Percentiles rank a stretch among this genome's conserved stretches.
Evolutionary conservation across 352 stramenopile genomes (phyloP).

Genomic region (Pythium pectinolyticum): DNA sequence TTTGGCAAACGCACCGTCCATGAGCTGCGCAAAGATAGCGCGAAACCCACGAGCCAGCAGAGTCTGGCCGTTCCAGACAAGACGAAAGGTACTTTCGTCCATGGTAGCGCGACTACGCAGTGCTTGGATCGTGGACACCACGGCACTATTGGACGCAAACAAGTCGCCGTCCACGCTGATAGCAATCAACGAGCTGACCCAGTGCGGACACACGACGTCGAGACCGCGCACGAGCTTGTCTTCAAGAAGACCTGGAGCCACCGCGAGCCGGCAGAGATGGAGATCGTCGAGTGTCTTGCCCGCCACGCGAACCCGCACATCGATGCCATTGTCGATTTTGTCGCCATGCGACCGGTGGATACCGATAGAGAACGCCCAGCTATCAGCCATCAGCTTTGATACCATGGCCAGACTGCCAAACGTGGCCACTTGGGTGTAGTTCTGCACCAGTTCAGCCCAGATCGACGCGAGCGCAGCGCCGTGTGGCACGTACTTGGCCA

Average conservation of each 20-base stretch:
- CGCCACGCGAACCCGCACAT: constrained; percentile 44
- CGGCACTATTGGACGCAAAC: background rate
- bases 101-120: background rate
- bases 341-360: constrained; percentile 25
- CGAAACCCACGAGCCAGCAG: constrained; percentile 7
- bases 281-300: constrained; percentile 36
- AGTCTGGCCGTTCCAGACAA: constrained; percentile 18
- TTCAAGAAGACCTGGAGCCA: background rate
- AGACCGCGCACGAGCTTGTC: constrained; percentile 5
- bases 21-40: constrained; percentile 15
- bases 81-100: background rate
- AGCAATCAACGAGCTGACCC: constrained; percentile 8
- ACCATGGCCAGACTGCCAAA: constrained; percentile 39
- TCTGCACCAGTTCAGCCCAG: constrained; percentile 28
- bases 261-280: constrained; percentile 11
- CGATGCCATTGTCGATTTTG: constrained; percentile 16
- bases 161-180: constrained; percentile 25
- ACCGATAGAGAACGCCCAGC: constrained; percentile 54
- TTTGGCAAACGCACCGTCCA: constrained; percentile 13
- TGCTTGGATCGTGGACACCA: background rate
- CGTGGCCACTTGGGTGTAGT: constrained; percentile 32
- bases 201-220: constrained; percentile 6
- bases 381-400: constrained; percentile 34
- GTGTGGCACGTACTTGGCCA: constrained; percentile 20
- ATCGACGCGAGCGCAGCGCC: constrained; percentile 36